Evolutionary conservation across 257 asterid genomes (phyloP), one percentile per base, ranked within the genome.

Genomic region (Salvia miltiorrhiza): DNA sequence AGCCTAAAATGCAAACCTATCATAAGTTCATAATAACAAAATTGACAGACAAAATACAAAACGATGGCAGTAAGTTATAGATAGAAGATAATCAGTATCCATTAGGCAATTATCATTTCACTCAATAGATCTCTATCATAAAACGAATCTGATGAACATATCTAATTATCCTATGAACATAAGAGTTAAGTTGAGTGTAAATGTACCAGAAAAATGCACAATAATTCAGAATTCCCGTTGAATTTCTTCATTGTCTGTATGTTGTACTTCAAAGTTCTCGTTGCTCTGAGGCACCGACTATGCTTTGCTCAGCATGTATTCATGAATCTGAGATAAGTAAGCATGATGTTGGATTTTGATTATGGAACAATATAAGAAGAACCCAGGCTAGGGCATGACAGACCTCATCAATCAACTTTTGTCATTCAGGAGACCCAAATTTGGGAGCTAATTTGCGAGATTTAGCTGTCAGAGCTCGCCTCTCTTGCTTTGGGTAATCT

Each of bases 351-450:
- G 60, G 49, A 19, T 63, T 35, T 24, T 48, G 62, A 67, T 39
- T 33, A 58, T 16, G 24, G 50, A 60, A 72, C 12, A 17, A 37
- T 40, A 26, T 1, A 14, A 73, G n/a, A 32, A 45, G 4, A 16
- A 33, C 10, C 21, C 23, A 24, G 19, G n/a, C 28, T 17, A 55
- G 59, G 67, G 24, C 50, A 50, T 26, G 48, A 6, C 70, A 33
- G 65, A 87, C 98, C 93, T 92, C 96, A 17, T 92, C 90, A 32
- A 92, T 92, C 73, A 92, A 80, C 76, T 67, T 84, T 74, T 89
- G 96, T 56, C 96, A 90, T 47, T 89, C 96, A 53, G 89, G 60
- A 35, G 83, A 84, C 64, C 95, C 96, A 67, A 67, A 80, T 65
- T 45, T 86, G 37, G 98, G 96, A 73, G 95, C 81, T 37, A 74